A percentile compares a stretch with the other conserved stretches of the same genome.
Conservation (phyloP, 208 protist genomes). For the Plasmodiophora brassicae region DNA sequence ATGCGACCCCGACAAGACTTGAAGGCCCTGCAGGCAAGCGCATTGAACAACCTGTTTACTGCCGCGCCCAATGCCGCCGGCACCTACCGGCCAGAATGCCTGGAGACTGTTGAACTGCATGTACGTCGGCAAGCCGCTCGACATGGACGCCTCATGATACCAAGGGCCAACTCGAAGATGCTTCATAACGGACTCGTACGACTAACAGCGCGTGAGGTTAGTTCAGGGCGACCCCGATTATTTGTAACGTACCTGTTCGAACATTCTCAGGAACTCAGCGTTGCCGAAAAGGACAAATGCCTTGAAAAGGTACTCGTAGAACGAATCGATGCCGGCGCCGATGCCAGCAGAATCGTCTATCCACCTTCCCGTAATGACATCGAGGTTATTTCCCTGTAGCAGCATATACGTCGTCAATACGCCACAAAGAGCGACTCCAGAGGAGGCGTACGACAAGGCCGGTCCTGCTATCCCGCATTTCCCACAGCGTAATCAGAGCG, state of each 20-base stretch:
- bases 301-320: conserved; percentile 65
- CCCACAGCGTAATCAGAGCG: background rate
- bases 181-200: conserved; percentile 19
- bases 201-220: background rate
- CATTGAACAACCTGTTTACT: background rate
- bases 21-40: conserved; percentile 17
- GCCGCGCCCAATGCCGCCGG: background rate
- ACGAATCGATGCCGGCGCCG: conserved; percentile 63
- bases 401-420: background rate
- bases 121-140: conserved; percentile 6
- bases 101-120: conserved; percentile 47
- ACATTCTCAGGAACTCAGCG: conserved; percentile 41
- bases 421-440: background rate
- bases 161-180: conserved; percentile 32
- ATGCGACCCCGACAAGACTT: conserved; percentile 28
- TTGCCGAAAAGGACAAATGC: conserved; percentile 54
- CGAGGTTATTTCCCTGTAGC: background rate
- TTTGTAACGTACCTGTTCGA: conserved; percentile 27
- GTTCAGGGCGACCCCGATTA: background rate
- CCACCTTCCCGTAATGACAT: background rate
- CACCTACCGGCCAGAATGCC: conserved; percentile 53
- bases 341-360: conserved; percentile 44
- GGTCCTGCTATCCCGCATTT: background rate
- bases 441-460: background rate
- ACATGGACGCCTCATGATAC: conserved; percentile 55